phyloP scores from a whole-genome alignment of 2,329 filamentous ascomycete genomes.

The Fusarium graminum region DNA sequence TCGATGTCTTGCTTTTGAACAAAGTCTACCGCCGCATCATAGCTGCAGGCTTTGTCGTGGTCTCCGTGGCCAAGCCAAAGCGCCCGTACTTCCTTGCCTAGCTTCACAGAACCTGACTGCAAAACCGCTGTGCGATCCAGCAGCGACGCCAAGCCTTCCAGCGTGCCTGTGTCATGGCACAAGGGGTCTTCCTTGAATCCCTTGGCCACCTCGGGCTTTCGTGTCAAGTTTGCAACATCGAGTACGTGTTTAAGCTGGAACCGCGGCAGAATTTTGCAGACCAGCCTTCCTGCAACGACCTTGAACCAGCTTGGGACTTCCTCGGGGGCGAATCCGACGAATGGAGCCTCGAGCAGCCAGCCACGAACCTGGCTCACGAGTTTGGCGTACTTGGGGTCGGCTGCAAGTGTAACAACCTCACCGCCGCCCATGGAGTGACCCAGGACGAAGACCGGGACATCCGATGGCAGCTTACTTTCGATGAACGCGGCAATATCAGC shows the following conservation, averaged over 20 bases:
- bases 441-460: slow-evolving; percentile 81
- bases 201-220: slow-evolving; percentile 74
- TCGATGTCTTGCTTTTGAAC: slow-evolving; percentile 68
- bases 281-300: slow-evolving; percentile 75
- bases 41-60: slow-evolving; percentile 77
- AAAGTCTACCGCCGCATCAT: slow-evolving; percentile 73
- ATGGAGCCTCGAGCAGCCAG: slow-evolving; percentile 82
- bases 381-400: slow-evolving; percentile 63
- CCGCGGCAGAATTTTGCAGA: slow-evolving; percentile 74
- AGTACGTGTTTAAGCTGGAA: slow-evolving; percentile 76
- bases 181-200: slow-evolving; percentile 75
- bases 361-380: slow-evolving; percentile 74
- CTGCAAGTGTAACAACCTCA: slow-evolving; percentile 74
- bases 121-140: slow-evolving; percentile 78
- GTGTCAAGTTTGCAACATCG: slow-evolving; percentile 72
- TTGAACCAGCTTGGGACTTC: slow-evolving; percentile 74
- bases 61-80: slow-evolving; percentile 83
- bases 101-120: slow-evolving; percentile 65
- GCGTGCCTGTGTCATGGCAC: slow-evolving; percentile 85
- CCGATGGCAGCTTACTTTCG: slow-evolving; percentile 65
- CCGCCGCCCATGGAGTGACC: slow-evolving; percentile 94
- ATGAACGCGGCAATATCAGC: slow-evolving; percentile 84
- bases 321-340: slow-evolving; percentile 77
- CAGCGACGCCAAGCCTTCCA: slow-evolving; percentile 83
- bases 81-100: slow-evolving; percentile 68